phyloP scores from a whole-genome alignment of 352 stramenopile species.

The Aphanomyces cochlioides region DNA sequence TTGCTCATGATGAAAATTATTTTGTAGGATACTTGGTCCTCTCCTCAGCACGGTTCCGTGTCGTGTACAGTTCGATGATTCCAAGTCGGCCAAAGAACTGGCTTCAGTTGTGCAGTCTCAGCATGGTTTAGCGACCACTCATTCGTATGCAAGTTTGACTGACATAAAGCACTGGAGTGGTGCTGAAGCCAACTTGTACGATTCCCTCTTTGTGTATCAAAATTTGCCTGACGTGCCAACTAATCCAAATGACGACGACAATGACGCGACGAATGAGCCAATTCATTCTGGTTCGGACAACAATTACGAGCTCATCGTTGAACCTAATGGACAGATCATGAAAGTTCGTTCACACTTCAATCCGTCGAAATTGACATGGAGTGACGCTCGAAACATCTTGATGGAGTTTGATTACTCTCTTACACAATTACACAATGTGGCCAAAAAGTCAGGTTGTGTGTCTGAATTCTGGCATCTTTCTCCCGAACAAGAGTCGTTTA shows the following conservation, averaged over 20 bases:
- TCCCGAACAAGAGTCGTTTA: not conserved
- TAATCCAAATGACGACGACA: not conserved
- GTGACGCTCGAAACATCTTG: not conserved
- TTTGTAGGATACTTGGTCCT: conserved; percentile 14
- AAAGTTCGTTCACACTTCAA: not conserved
- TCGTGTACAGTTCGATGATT: conserved; percentile 1
- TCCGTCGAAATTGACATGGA: not conserved
- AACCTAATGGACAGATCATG: not conserved
- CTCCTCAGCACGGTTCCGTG: conserved; percentile 5
- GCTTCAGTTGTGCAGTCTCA: too few relatives aligned
- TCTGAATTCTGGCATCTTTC: not conserved
- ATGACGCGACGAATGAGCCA: not conserved
- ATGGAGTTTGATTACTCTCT: not conserved
- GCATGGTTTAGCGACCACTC: not conserved
- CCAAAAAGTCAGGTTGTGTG: not conserved
- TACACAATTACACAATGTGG: not conserved
- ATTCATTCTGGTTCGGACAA: not conserved
- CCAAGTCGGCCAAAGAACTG: not conserved
- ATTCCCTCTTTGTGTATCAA: conserved; percentile 4
- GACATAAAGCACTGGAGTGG: conserved; percentile 1
- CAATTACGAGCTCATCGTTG: not conserved
- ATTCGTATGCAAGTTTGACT: not conserved
- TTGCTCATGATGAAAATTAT: not conserved
- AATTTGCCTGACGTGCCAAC: not conserved
- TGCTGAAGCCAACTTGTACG: not conserved